Evolutionary conservation across 2,329 filamentous ascomycete species (phyloP).

Genomic region (Phoma herbarum): DNA sequence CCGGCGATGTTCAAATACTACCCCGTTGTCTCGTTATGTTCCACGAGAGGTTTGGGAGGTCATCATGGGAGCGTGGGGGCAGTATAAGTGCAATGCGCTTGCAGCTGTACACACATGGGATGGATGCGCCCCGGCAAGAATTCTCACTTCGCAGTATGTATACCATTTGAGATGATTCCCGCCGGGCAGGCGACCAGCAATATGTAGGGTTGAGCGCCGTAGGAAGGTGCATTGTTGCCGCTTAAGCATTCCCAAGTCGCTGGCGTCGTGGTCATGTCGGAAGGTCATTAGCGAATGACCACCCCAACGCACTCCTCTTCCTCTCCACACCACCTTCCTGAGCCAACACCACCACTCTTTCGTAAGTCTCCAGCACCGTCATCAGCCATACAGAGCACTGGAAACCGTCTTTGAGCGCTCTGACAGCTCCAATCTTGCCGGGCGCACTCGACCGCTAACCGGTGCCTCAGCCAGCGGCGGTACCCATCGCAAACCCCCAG

Average conservation of each 20-base stretch:
- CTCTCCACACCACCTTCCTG: conserved; percentile 35
- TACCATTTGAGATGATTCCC: conserved; percentile 21
- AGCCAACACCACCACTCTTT: conserved; percentile 35
- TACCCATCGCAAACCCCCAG: conserved; percentile 45
- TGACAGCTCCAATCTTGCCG: conserved; percentile 23
- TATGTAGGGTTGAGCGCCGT: conserved; percentile 26
- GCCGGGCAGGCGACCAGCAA: conserved; percentile 31
- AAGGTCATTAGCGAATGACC: conserved; percentile 37
- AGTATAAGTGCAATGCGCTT: conserved; percentile 2
- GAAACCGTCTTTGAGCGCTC: conserved; percentile 25
- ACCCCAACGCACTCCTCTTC: conserved; percentile 32
- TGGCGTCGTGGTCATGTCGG: conserved; percentile 34
- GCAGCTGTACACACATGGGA: conserved; percentile 23
- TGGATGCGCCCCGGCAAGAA: conserved; percentile 26
- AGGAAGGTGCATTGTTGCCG: conserved; percentile 36
- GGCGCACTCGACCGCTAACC: conserved; percentile 44
- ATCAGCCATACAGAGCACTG: conserved; percentile 26
- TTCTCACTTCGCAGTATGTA: conserved; percentile 12
- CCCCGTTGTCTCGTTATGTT: background rate
- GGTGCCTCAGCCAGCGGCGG: conserved; percentile 47
- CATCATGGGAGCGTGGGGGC: conserved; percentile 13
- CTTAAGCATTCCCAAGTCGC: conserved; percentile 37
- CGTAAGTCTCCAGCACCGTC: conserved; percentile 35
- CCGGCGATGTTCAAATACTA: background rate
- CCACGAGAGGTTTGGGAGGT: background rate